phyloP scores from a whole-genome alignment of 306 rosid species.

The Rosa lucieae region DNA sequence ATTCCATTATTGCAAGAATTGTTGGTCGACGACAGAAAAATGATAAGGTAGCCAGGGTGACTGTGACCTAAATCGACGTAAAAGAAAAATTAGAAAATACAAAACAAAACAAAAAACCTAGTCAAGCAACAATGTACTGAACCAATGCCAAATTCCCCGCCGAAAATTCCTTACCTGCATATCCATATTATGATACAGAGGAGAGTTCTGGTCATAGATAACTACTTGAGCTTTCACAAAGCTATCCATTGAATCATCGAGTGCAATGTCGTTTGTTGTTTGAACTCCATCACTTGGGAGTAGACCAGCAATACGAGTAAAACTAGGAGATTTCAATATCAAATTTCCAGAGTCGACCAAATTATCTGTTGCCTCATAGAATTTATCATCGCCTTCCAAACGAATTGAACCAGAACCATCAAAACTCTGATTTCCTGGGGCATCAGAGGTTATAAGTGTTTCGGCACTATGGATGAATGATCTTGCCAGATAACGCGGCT shows the following conservation, averaged over 20 bases:
- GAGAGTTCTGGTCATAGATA: constrained; percentile 70
- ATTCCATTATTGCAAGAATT: constrained; percentile 83
- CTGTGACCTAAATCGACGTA: constrained; percentile 54
- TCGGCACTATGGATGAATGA: constrained; percentile 63
- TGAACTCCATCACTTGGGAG: constrained; percentile 58
- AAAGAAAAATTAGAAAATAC: not conserved
- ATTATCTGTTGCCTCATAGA: constrained; percentile 89
- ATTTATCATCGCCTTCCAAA: constrained; percentile 70
- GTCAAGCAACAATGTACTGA: constrained; percentile 11
- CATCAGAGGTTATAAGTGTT: constrained; percentile 40
- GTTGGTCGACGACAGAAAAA: constrained; percentile 93
- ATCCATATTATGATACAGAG: constrained; percentile 64
- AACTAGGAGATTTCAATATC: constrained; percentile 49
- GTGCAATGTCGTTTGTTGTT: constrained; percentile 42
- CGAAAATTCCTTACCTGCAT: constrained; percentile 59
- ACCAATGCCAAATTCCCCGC: constrained; percentile 23
- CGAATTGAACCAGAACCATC: constrained; percentile 38
- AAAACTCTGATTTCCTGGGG: constrained; percentile 35
- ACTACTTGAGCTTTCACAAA: constrained; percentile 91
- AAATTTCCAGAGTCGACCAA: constrained; percentile 52
- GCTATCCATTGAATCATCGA: constrained; percentile 58
- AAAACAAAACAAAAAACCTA: constrained; percentile 8
- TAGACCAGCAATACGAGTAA: constrained; percentile 72
- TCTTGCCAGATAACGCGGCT: constrained; percentile 83
- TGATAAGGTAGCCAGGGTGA: constrained; percentile 82